Base-by-base conservation (phyloP, 371 early-diverging fungal species). In the Actinomortierella ambigua region DNA sequence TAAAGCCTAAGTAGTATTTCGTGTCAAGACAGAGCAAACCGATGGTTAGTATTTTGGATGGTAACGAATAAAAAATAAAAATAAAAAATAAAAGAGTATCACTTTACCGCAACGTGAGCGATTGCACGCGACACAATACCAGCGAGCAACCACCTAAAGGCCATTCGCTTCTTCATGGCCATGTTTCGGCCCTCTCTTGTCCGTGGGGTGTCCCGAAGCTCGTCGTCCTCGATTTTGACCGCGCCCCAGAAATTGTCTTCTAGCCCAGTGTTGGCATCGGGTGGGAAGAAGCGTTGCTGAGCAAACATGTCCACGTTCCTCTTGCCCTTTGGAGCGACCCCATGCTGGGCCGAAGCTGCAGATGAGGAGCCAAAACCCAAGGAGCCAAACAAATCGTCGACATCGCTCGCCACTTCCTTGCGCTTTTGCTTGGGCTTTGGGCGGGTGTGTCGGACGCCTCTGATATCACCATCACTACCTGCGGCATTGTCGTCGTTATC, bases 221-320 rank as follows among this genome's bases (percentile, higher is more conserved):
- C 66, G 26, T 73, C 73, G 39, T 73, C 75, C 14, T 63, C 75
- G 57, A 73, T 73, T 61, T 73, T 73, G 58, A 73, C 75, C 47
- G 63, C 63, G 7, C 75, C 75, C 18, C 63, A 63, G 57, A 73
- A 73, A 51, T 73, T 73, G 29, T 67, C 75, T 46, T 73, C 75
- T 22, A 73, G 28, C 15, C 75, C 75, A 14, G 68, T 66, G 58
- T 73, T 68, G 13, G 63, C 64, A 20, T 67, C 75, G 0, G 66
- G 75, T 15, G 75, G 75, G 23, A 73, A 67, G 34, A 60, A 73
- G 34, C 57, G 42, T 42, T 73, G 75, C 2, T 63, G 54, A 23
- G 67, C 68, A 61, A 73, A 67, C 6, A 51, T 46, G 4, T 59
- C 75, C 8, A 57, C 34, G 11, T 34, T 11, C 15, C 48, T 9